Conservation (phyloP, 1,139 yeast genomes). For the Geotrichum restrictum region DNA sequence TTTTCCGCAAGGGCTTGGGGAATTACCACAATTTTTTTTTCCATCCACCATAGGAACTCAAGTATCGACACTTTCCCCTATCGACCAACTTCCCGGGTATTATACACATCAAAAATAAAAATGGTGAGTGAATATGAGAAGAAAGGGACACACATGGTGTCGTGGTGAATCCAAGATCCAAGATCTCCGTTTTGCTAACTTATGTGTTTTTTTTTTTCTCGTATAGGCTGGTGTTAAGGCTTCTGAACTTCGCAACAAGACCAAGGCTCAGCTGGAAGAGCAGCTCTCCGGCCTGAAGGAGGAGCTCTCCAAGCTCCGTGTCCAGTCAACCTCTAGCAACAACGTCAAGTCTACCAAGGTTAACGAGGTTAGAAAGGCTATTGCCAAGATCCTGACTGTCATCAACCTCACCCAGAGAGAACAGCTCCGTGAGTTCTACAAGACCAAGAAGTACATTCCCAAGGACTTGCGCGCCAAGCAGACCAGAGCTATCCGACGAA, state of each 20-base stretch:
- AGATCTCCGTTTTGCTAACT: neutral
- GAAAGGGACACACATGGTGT: neutral
- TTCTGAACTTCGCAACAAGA: slow-evolving; percentile 95
- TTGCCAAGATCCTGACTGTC: slow-evolving; percentile 96
- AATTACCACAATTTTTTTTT: neutral
- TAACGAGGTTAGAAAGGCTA: slow-evolving; percentile 90
- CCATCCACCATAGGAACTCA: slow-evolving; percentile 4
- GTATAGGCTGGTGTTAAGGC: slow-evolving; percentile 53
- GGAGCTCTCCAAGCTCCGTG: slow-evolving; percentile 94
- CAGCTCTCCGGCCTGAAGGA: slow-evolving; percentile 95
- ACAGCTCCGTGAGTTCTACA: slow-evolving; percentile 89
- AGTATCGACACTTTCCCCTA: slow-evolving; percentile 8
- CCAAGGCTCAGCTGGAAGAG: slow-evolving; percentile 92
- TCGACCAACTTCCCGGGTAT: slow-evolving; percentile 10
- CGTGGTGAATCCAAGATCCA: neutral
- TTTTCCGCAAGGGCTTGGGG: slow-evolving; percentile 5
- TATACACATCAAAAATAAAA: slow-evolving; percentile 2
- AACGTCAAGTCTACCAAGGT: slow-evolving; percentile 63
- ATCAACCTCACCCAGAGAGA: slow-evolving; percentile 97
- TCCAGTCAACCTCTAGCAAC: slow-evolving; percentile 63
- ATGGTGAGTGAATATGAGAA: neutral
- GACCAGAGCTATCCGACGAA: slow-evolving; percentile 99
- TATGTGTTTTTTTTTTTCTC: neutral
- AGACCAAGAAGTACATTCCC: slow-evolving; percentile 94
- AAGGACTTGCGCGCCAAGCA: slow-evolving; percentile 98